A percentile compares a stretch with the other conserved stretches of the same genome.
Conservation (phyloP, 2,329 filamentous ascomycete species). For the Alternaria conjuncta region DNA sequence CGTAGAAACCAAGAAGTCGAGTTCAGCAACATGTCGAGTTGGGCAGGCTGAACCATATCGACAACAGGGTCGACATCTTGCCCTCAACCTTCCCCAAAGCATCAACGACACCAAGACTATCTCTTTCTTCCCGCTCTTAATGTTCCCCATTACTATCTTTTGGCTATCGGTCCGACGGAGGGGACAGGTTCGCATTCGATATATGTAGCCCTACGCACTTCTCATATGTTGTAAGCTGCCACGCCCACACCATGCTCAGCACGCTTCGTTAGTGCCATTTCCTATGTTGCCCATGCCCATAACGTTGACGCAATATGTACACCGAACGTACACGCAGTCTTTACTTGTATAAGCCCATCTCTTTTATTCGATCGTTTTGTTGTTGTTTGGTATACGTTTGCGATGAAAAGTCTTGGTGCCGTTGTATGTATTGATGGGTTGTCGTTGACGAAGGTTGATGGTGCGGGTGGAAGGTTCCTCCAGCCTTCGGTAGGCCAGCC, state of each 20-base stretch:
- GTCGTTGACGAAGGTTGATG: not conserved
- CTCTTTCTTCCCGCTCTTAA: not conserved
- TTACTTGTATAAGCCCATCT: not conserved
- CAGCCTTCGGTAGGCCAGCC: not conserved
- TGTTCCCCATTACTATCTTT: not conserved
- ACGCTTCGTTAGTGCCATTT: not conserved
- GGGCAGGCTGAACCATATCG: not conserved
- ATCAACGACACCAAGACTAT: not conserved
- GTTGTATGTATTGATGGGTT: not conserved
- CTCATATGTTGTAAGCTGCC: not conserved
- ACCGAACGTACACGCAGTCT: rapidly evolving
- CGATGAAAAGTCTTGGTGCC: not conserved
- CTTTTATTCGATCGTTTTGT: not conserved
- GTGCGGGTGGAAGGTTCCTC: too few relatives aligned
- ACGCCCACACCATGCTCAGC: not conserved
- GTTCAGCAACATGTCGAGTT: not conserved
- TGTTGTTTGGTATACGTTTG: slow-evolving; percentile 5
- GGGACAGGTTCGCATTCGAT: not conserved
- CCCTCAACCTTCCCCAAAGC: too few relatives aligned
- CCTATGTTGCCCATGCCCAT: not conserved
- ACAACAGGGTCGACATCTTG: too few relatives aligned
- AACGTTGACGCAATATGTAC: not conserved
- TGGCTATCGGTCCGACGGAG: not conserved
- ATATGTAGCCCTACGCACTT: not conserved
- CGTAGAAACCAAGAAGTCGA: not conserved